phyloP scores from a whole-genome alignment of 148 eudicot genomes.

The Nepenthes gracilis region DNA sequence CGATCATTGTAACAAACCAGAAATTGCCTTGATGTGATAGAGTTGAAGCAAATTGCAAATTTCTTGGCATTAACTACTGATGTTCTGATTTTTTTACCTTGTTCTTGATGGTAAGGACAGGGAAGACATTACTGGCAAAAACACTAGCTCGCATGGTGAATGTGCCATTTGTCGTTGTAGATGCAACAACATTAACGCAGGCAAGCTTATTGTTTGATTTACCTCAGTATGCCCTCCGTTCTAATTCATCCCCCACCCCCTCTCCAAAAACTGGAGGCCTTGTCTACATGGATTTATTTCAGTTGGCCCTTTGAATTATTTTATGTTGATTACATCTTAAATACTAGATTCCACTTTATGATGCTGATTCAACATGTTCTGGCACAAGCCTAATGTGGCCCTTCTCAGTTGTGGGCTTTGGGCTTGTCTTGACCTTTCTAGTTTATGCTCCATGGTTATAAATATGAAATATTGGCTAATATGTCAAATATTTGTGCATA shows the following conservation, averaged over 20 bases:
- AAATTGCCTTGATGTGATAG: too few species aligned
- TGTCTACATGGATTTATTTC: neutral
- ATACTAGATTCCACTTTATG: too few species aligned
- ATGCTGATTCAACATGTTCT: too few species aligned
- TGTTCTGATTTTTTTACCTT: constrained; percentile 3
- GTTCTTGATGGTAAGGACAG: constrained; percentile 24
- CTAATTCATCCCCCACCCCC: neutral
- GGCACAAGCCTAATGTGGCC: too few species aligned
- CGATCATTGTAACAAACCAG: too few species aligned
- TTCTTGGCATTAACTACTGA: constrained; percentile 2
- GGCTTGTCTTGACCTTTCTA: too few species aligned
- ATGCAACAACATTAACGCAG: constrained; percentile 37
- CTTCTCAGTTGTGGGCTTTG: too few species aligned
- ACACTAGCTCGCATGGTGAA: constrained; percentile 32
- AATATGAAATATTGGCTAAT: too few species aligned
- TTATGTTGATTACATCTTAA: too few species aligned
- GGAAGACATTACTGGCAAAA: constrained; percentile 42
- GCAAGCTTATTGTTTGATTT: constrained; percentile 9
- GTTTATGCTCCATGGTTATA: too few species aligned
- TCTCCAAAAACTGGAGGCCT: neutral
- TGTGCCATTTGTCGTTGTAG: constrained; percentile 36
- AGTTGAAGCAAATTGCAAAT: neutral
- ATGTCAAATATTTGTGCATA: too few species aligned
- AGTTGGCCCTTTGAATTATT: too few species aligned
- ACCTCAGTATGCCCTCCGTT: neutral